Base-by-base conservation (phyloP, 106 monocot species). In the Allium cepa region DNA sequence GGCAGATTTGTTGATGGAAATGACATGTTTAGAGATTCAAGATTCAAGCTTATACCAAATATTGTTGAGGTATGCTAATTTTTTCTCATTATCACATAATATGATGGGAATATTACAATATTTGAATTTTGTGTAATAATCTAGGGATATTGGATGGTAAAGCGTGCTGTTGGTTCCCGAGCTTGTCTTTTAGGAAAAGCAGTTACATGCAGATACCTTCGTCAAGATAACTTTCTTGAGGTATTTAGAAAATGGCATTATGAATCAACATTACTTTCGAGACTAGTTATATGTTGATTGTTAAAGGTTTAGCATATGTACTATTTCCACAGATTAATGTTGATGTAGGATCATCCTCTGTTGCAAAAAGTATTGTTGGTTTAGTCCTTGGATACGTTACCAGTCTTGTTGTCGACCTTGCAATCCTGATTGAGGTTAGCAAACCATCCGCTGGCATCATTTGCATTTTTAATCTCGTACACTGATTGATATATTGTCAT, bases 101-200 rank as follows among this genome's bases (percentile, higher is more conserved):
- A 55, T 55, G 53, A 56, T 51, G 11, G 47, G n/a, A 11, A 17
- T 9, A 55, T 55, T 55, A 15, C 46, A 22, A 22, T 71, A 64
- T 59, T 18, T 22, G 22, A 56, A 51, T 58, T 69, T 64, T 47
- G 57, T 46, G 46, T 3, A 53, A 59, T 16, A 27, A 53, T 26
- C 46, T 64, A 96, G 95, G 97, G 97, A 17, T 97, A 97, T 71
- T 97, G 97, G 97, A 97, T 97, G 97, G 92, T 85, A 47, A 97
- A 97, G 69, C 85, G 92, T 27, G 97, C 97, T n/a, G 97, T 97
- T 9, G 97, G 97, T 68, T 84, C 86, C 9, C 92, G 89, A 72
- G 92, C 97, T 56, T 97, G 97, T 71, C 88, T 97, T 15, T 75
- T 97, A 22, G 97, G 92, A 36, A 97, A 92, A 80, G 92, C 92